These are phyloP conservation scores for Aciculoconidium aculeatum DNA, from an alignment of 805 yeast genomes.

Conservation along the genomic window DNA sequence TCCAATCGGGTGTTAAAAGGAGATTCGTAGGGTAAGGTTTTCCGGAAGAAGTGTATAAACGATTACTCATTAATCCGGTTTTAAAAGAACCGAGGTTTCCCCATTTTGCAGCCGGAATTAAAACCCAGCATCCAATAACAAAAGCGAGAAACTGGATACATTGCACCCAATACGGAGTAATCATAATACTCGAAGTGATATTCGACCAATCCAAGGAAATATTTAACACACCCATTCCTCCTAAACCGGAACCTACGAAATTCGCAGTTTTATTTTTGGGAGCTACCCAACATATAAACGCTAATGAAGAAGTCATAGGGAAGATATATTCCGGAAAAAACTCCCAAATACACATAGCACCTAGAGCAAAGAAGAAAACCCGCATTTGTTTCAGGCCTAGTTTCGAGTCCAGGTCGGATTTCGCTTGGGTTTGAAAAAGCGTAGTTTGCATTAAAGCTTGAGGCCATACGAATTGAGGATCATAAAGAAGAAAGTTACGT, in stretches of 20 bases:
- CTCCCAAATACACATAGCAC: slow-evolving; percentile 15
- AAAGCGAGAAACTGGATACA: slow-evolving; percentile 19
- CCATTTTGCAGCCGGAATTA: slow-evolving; percentile 22
- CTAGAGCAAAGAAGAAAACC: slow-evolving; percentile 14
- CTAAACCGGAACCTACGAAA: slow-evolving; percentile 21
- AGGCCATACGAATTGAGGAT: slow-evolving; percentile 23
- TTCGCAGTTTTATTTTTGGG: slow-evolving; percentile 14
- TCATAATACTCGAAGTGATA: slow-evolving; percentile 19
- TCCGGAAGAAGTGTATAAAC: slow-evolving; percentile 15
- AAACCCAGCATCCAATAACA: slow-evolving; percentile 18
- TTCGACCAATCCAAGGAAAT: slow-evolving; percentile 22
- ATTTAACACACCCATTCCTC: slow-evolving; percentile 22
- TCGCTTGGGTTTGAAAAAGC: slow-evolving; percentile 8
- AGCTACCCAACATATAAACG: slow-evolving; percentile 19
- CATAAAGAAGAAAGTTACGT: slow-evolving; percentile 16
- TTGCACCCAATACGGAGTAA: slow-evolving; percentile 22
- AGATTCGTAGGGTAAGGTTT: slow-evolving; percentile 14
- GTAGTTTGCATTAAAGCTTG: slow-evolving; percentile 21
- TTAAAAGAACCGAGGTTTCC: slow-evolving; percentile 13
- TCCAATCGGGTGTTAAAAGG: slow-evolving; percentile 13
- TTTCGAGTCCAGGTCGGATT: slow-evolving; percentile 7
- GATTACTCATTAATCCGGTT: slow-evolving; percentile 20
- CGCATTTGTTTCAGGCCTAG: slow-evolving; percentile 12
- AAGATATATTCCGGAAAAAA: slow-evolving; percentile 19
- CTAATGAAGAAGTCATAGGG: slow-evolving; percentile 21